These are phyloP conservation scores for Botrytis cinerea DNA, from an alignment of 2,329 filamentous ascomycete genomes.

Conservation along the genomic window DNA sequence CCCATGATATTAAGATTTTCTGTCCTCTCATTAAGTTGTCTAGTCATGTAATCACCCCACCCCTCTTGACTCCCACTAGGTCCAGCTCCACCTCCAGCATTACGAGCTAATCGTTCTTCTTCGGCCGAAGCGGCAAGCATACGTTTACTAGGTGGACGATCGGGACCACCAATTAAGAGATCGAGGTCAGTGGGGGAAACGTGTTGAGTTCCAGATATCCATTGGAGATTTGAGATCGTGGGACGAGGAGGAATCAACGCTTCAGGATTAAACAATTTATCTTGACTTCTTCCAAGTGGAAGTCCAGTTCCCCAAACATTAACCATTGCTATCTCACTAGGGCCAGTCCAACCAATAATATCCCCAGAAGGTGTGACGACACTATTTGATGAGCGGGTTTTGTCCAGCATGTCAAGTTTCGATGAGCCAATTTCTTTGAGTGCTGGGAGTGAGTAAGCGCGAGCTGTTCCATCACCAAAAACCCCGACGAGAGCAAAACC, in stretches of 20 bases:
- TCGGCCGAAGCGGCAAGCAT: slow-evolving; percentile 79
- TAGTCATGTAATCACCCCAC: slow-evolving; percentile 77
- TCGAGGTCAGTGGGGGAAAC: slow-evolving; percentile 87
- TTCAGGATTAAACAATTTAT: slow-evolving; percentile 77
- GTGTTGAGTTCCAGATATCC: slow-evolving; percentile 94
- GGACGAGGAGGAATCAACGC: slow-evolving; percentile 75
- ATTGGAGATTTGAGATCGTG: slow-evolving; percentile 93
- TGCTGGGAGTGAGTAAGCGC: slow-evolving; percentile 83
- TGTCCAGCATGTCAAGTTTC: slow-evolving; percentile 70
- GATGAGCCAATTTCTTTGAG: slow-evolving; percentile 79
- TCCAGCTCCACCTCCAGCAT: slow-evolving; percentile 42
- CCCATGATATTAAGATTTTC: slow-evolving; percentile 82
- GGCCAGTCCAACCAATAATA: slow-evolving; percentile 84
- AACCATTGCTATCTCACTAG: slow-evolving; percentile 80
- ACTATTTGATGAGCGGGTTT: slow-evolving; percentile 67
- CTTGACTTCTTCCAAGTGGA: slow-evolving; percentile 61
- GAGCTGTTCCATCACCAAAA: slow-evolving; percentile 78
- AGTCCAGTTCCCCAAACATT: slow-evolving; percentile 80
- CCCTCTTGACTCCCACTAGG: slow-evolving; percentile 52
- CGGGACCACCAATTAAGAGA: slow-evolving; percentile 82
- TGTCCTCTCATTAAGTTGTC: slow-evolving; percentile 86
- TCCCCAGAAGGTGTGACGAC: slow-evolving; percentile 77
- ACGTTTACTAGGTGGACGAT: slow-evolving; percentile 83
- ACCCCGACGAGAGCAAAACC: slow-evolving; percentile 80
- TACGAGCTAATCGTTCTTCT: slow-evolving; percentile 64